These are phyloP conservation scores for Fusarium redolens DNA, from an alignment of 2,329 filamentous ascomycete species.

Conservation along the genomic window DNA sequence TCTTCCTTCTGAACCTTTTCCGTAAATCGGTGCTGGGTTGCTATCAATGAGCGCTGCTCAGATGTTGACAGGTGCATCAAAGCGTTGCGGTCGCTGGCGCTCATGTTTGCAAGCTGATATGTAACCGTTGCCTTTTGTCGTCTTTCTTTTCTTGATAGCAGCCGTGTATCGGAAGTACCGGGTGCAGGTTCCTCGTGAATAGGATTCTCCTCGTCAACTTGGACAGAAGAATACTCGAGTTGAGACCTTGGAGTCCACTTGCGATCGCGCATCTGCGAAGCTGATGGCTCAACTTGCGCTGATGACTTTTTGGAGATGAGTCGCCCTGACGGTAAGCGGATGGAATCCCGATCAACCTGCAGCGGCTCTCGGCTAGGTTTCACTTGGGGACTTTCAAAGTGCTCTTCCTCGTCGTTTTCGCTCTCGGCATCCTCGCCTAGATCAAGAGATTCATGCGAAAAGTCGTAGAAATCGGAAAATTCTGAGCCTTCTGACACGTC, in stretches of 20 bases:
- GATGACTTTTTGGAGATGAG: constrained; percentile 16
- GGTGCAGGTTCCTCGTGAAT: accelerated
- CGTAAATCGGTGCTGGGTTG: neutral
- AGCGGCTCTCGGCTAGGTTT: accelerated
- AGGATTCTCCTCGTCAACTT: accelerated
- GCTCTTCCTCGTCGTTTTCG: accelerated
- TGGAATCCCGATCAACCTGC: neutral
- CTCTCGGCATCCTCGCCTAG: accelerated
- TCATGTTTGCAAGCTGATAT: neutral
- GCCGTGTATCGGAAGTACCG: accelerated
- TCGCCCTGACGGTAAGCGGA: constrained; percentile 1
- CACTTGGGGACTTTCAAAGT: accelerated
- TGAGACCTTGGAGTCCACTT: accelerated
- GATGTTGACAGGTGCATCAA: constrained; percentile 4
- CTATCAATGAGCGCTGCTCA: constrained; percentile 5
- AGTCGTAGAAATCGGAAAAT: constrained; percentile 18
- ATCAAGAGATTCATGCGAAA: neutral
- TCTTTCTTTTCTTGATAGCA: neutral
- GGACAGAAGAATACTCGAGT: neutral
- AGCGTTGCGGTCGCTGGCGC: neutral
- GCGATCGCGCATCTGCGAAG: accelerated
- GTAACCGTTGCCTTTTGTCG: neutral
- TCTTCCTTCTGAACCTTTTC: constrained; percentile 19
- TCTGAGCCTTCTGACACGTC: neutral
- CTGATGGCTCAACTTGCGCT: neutral